A percentile compares a stretch with the other conserved stretches of the same genome.
Conservation (phyloP, 208 protist species). For the Herpetomonas muscarum region DNA sequence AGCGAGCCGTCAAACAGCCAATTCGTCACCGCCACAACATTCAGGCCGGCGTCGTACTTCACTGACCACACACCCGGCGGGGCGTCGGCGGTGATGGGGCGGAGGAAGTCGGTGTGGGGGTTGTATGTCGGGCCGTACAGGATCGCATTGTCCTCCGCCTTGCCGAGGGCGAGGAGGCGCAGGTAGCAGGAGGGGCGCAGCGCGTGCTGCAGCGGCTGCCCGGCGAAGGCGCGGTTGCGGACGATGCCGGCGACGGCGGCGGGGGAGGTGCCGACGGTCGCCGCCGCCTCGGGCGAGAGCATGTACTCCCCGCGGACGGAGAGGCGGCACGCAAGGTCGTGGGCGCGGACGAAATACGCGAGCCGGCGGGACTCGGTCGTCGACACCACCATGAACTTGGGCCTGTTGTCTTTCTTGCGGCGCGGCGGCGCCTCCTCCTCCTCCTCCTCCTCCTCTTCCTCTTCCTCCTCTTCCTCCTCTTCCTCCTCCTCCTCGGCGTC, state of each 20-base stretch:
- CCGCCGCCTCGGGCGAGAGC: conserved; percentile 7
- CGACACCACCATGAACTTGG: conserved; percentile 80
- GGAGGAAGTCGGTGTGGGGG: conserved; percentile 70
- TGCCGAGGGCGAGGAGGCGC: conserved; percentile 41
- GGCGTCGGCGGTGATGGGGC: conserved; percentile 82
- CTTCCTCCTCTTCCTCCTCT: conserved; percentile 55
- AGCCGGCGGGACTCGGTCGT: conserved; percentile 73
- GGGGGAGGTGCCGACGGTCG: not conserved
- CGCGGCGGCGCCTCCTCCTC: conserved; percentile 31
- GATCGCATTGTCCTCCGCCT: conserved; percentile 39
- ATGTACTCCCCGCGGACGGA: conserved; percentile 75
- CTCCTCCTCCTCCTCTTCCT: conserved; percentile 43
- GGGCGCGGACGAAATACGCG: conserved; percentile 79
- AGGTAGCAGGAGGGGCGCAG: conserved; percentile 83
- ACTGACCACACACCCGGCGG: conserved; percentile 83
- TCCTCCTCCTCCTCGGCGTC: conserved; percentile 50
- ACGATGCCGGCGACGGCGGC: conserved; percentile 20
- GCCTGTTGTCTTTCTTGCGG: conserved; percentile 31
- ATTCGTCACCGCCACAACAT: conserved; percentile 83
- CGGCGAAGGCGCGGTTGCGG: conserved; percentile 69
- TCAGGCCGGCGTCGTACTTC: conserved; percentile 78
- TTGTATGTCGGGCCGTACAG: conserved; percentile 86
- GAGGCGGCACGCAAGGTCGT: conserved; percentile 74
- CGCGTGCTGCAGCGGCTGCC: conserved; percentile 71
- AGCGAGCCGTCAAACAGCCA: conserved; percentile 77